phyloP scores from a whole-genome alignment of 1,284 basidiomycete genomes.

The Pholiota adiposa region DNA sequence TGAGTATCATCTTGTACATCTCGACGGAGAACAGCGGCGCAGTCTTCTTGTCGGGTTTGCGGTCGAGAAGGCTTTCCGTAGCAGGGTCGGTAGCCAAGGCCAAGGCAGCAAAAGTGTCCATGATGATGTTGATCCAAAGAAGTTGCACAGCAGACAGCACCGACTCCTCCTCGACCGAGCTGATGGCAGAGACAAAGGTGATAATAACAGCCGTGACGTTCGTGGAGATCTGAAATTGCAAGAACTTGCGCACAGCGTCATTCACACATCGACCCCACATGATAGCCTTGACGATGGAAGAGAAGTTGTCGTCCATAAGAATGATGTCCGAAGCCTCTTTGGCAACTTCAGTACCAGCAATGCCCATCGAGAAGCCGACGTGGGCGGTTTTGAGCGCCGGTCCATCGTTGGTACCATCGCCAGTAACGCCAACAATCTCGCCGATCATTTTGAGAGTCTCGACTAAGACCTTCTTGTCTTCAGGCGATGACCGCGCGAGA shows the following conservation, averaged over 20 bases:
- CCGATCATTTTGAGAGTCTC: constrained; percentile 87
- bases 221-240: constrained; percentile 97
- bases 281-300: constrained; percentile 95
- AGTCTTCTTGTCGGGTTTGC: constrained; percentile 89
- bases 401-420: constrained; percentile 98
- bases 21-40: constrained; percentile 89
- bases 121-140: constrained; percentile 97
- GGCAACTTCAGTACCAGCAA: constrained; percentile 97
- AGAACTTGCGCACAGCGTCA: constrained; percentile 95
- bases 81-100: constrained; percentile 97
- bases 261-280: constrained; percentile 99
- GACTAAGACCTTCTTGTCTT: constrained; percentile 95
- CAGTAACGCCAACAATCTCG: constrained; percentile 96
- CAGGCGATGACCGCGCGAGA: constrained; percentile 94
- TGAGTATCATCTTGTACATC: constrained; percentile 94
- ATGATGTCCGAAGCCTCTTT: constrained; percentile 99
- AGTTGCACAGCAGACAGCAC: constrained; percentile 94
- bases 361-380: constrained; percentile 98
- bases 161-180: constrained; percentile 77
- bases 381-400: constrained; percentile 95
- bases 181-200: constrained; percentile 90
- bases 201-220: constrained; percentile 96
- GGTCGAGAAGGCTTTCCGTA: constrained; percentile 77
- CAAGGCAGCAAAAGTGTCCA: constrained; percentile 98
- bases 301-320: constrained; percentile 98